Percentiles rank a stretch among this genome's conserved stretches.
Evolutionary conservation across 108 stramenopile genomes (phyloP).

Genomic region (Pseudonitzschia multiseries): DNA sequence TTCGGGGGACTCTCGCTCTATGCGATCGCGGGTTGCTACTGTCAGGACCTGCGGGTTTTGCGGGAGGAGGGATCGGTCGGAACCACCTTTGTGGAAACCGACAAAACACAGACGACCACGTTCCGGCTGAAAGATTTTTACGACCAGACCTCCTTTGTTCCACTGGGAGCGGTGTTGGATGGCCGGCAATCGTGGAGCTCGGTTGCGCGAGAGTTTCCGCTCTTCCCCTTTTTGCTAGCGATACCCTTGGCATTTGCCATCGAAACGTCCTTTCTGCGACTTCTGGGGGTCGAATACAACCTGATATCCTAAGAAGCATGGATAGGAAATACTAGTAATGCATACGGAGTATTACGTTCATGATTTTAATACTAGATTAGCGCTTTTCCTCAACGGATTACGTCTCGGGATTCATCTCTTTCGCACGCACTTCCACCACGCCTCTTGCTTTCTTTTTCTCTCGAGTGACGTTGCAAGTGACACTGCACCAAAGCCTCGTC

Average conservation of each 20-base stretch:
- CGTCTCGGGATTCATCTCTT: no score
- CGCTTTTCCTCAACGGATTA: no score
- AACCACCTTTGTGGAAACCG: slow-evolving; percentile 42
- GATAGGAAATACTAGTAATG: no score
- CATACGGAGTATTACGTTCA: no score
- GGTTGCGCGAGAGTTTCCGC: slow-evolving; percentile 33
- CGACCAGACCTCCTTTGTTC: slow-evolving; percentile 50
- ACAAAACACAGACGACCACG: background rate
- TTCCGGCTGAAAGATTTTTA: slow-evolving; percentile 34
- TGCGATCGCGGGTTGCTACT: slow-evolving; percentile 49
- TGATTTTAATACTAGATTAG: no score
- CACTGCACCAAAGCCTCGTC: no score
- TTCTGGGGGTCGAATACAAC: slow-evolving; percentile 6
- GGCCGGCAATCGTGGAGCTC: slow-evolving; percentile 40
- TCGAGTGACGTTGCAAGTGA: no score
- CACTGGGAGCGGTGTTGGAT: slow-evolving; percentile 50
- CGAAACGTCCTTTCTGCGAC: slow-evolving; percentile 10
- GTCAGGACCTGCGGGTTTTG: slow-evolving; percentile 56
- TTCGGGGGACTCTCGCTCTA: slow-evolving; percentile 54
- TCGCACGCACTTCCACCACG: no score
- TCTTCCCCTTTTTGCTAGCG: background rate
- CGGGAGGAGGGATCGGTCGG: slow-evolving; percentile 63
- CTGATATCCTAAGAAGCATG: background rate
- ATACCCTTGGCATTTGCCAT: slow-evolving; percentile 5
- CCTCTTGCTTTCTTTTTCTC: no score